phyloP scores from a whole-genome alignment of 2,329 filamentous ascomycete genomes.

The Alternaria sp. region DNA sequence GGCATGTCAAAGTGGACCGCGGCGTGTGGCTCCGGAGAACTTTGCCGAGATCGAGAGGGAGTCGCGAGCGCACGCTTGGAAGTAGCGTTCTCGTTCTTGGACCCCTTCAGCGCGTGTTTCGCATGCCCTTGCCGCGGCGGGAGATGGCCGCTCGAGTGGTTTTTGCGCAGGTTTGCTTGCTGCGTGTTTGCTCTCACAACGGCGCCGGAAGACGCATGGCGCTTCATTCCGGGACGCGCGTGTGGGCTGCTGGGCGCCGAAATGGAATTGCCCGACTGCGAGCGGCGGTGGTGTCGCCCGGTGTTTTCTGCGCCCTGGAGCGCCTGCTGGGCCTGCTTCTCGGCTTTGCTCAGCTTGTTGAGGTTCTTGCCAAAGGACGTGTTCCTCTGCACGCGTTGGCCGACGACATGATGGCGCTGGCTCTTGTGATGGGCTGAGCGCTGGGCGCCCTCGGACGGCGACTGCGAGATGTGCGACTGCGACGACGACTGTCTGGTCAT shows the following conservation, averaged over 20 bases:
- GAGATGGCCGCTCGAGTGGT: conserved; percentile 55
- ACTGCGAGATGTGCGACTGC: conserved; percentile 47
- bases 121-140: conserved; percentile 48
- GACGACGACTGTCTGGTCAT: conserved; percentile 48
- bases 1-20: conserved; percentile 52
- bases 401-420: conserved; percentile 50
- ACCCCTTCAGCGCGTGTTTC: conserved; percentile 48
- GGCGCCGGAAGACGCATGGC: conserved; percentile 51
- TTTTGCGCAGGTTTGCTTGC: conserved; percentile 47
- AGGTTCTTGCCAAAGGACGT: conserved; percentile 51
- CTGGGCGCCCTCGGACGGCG: conserved; percentile 42
- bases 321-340: conserved; percentile 28
- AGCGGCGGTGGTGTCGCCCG: conserved; percentile 46
- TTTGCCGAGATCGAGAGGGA: conserved; percentile 37
- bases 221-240: conserved; percentile 48
- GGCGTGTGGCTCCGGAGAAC: conserved; percentile 45
- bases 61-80: conserved; percentile 39
- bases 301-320: conserved; percentile 35
- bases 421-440: conserved; percentile 40
- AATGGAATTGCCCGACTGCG: conserved; percentile 46
- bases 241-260: conserved; percentile 44
- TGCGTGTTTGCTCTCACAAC: conserved; percentile 44
- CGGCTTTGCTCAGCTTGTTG: conserved; percentile 48
- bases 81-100: conserved; percentile 41
- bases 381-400: conserved; percentile 49